These are phyloP conservation scores for Salix caprea DNA, from an alignment of 345 rosid species.

Conservation along the genomic window DNA sequence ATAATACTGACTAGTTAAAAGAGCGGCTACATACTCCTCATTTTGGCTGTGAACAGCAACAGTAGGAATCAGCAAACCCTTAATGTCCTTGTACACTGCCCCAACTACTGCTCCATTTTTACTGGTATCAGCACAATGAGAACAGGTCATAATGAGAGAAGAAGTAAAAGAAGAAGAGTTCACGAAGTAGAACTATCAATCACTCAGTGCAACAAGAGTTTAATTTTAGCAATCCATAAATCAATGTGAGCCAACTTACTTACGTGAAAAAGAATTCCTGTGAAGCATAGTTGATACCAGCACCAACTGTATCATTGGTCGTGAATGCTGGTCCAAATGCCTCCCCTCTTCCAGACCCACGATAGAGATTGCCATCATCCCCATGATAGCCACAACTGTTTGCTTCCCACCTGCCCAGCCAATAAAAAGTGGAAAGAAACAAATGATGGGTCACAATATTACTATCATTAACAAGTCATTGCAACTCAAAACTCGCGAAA, in stretches of 20 bases:
- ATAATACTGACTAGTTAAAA: slow-evolving; percentile 8
- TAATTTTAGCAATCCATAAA: neutral
- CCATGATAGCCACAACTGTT: slow-evolving; percentile 97
- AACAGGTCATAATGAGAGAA: slow-evolving; percentile 6
- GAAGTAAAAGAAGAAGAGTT: slow-evolving; percentile 14
- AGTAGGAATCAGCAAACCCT: slow-evolving; percentile 77
- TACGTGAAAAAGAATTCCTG: slow-evolving; percentile 96
- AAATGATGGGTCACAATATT: neutral
- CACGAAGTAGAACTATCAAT: neutral
- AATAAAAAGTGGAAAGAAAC: neutral
- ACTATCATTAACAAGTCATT: neutral
- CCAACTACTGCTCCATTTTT: slow-evolving; percentile 79
- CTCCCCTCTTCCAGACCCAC: slow-evolving; percentile 72
- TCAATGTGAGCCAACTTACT: slow-evolving; percentile 31
- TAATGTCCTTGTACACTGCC: slow-evolving; percentile 56
- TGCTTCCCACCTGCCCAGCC: slow-evolving; percentile 76
- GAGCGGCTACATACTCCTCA: slow-evolving; percentile 69
- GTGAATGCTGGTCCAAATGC: slow-evolving; percentile 82
- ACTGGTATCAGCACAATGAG: slow-evolving; percentile 42
- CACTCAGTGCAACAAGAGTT: neutral
- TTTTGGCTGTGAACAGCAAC: slow-evolving; percentile 92
- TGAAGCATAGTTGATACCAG: slow-evolving; percentile 81
- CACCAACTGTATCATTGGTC: slow-evolving; percentile 73
- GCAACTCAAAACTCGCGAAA: neutral
- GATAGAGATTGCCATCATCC: slow-evolving; percentile 80